Evolutionary conservation across 441 rosid genomes (phyloP).

Genomic region (Erysimum cheiri): DNA sequence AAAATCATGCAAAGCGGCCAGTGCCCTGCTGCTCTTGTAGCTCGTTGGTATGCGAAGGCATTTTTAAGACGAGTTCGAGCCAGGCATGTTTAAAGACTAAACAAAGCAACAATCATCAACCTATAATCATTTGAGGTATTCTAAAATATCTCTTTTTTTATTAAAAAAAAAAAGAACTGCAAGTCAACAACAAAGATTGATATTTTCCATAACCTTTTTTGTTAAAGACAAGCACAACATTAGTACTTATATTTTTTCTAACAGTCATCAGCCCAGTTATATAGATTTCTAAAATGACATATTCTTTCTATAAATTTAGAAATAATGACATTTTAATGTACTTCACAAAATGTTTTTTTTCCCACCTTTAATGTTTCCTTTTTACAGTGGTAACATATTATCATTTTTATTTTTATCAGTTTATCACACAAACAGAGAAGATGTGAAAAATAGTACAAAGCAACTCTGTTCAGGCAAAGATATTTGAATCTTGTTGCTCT

Average conservation of each 20-base stretch:
- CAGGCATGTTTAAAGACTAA: neutral
- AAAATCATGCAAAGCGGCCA: neutral
- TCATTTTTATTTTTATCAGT: neutral
- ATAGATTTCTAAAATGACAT: neutral
- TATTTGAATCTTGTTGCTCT: slow-evolving; percentile 10
- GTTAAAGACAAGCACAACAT: neutral
- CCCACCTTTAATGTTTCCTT: neutral
- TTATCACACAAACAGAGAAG: slow-evolving; percentile 28
- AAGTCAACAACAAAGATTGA: neutral
- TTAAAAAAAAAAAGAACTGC: neutral
- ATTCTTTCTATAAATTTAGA: too few relatives aligned
- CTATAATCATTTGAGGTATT: neutral
- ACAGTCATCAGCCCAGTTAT: neutral
- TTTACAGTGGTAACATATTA: slow-evolving; percentile 3
- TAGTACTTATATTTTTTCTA: too few relatives aligned
- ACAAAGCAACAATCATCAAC: neutral
- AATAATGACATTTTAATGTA: neutral
- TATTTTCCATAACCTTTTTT: too few relatives aligned
- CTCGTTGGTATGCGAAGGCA: neutral
- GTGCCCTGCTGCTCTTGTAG: neutral
- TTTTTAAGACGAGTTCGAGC: neutral
- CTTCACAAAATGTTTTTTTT: slow-evolving; percentile 22
- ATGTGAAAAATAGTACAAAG: slow-evolving; percentile 26
- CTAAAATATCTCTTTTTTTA: neutral
- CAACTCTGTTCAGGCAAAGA: slow-evolving; percentile 40